Conservation (phyloP, 139 green algal species). For the Coelastrella sp. region DNA sequence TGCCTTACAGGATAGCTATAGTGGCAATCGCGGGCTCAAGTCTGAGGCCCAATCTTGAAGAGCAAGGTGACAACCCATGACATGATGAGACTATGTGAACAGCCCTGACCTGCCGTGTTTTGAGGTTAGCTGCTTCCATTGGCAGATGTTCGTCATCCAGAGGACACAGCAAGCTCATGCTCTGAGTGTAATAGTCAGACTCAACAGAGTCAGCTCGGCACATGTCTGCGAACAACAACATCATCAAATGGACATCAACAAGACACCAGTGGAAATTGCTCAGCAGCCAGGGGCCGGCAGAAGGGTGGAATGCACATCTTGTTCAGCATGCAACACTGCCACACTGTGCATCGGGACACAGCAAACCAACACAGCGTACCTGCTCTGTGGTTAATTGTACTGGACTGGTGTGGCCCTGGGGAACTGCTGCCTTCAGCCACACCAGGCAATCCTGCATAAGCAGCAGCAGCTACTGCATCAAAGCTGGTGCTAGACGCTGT, state of each 20-base stretch:
- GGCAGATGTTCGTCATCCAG: slow-evolving; percentile 72
- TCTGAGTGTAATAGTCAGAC: slow-evolving; percentile 42
- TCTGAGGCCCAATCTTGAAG: no score
- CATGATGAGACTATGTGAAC: no score
- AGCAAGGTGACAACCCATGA: no score
- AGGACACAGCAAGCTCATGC: slow-evolving; percentile 71
- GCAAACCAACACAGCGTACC: neutral
- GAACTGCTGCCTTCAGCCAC: neutral
- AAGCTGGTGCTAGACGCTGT: slow-evolving; percentile 1
- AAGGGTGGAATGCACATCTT: neutral
- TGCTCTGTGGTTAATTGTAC: neutral
- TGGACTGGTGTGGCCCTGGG: neutral
- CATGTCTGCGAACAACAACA: slow-evolving; percentile 25
- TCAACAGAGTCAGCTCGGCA: slow-evolving; percentile 16
- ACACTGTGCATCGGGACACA: no score
- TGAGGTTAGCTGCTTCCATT: slow-evolving; percentile 67
- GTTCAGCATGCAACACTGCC: no score
- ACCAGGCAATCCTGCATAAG: slow-evolving; percentile 1
- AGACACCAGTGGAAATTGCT: neutral
- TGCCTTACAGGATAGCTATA: no score
- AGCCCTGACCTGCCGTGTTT: slow-evolving; percentile 68
- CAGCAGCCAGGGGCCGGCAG: neutral
- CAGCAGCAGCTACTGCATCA: neutral
- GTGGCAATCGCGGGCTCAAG: no score
- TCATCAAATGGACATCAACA: neutral